Percentiles rank a stretch among this genome's conserved stretches.
These are phyloP conservation scores for Dillenia turbinata DNA, from an alignment of 164 flowering plant genomes.

Conservation along the genomic window DNA sequence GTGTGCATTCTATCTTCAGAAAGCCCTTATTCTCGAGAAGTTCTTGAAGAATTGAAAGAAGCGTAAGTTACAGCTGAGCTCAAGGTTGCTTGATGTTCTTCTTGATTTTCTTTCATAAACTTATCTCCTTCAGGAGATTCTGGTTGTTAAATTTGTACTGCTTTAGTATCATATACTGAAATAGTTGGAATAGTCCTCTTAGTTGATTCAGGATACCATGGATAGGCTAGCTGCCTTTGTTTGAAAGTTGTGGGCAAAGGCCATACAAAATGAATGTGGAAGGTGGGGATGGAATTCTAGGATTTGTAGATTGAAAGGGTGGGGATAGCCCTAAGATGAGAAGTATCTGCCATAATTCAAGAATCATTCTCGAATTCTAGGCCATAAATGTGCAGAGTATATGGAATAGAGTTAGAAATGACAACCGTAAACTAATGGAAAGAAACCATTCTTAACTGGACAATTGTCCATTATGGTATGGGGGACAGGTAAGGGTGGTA, in stretches of 20 bases:
- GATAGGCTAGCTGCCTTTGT: not conserved
- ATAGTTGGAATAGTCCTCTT: not conserved
- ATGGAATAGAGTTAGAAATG: too few relatives aligned
- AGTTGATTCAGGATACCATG: not conserved
- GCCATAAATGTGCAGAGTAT: too few relatives aligned
- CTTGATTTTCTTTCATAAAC: not conserved
- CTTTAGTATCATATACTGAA: not conserved
- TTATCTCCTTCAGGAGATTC: not conserved
- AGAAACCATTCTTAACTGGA: too few relatives aligned
- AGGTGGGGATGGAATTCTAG: too few relatives aligned
- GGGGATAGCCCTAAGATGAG: too few relatives aligned
- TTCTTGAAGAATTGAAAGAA: slow-evolving; percentile 46
- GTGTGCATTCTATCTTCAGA: slow-evolving; percentile 36
- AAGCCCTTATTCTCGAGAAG: slow-evolving; percentile 36
- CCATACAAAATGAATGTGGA: too few relatives aligned
- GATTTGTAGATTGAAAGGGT: too few relatives aligned
- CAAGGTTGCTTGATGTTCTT: not conserved
- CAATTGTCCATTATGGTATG: too few relatives aligned
- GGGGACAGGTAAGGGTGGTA: too few relatives aligned
- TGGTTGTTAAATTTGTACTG: not conserved
- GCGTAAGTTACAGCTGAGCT: slow-evolving; percentile 37
- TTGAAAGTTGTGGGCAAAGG: not conserved
- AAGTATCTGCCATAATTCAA: too few relatives aligned
- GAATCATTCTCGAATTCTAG: too few relatives aligned
- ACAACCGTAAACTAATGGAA: too few relatives aligned